These are phyloP conservation scores for Myriangium duriaei DNA, from an alignment of 2,329 filamentous ascomycete species.

Conservation along the genomic window DNA sequence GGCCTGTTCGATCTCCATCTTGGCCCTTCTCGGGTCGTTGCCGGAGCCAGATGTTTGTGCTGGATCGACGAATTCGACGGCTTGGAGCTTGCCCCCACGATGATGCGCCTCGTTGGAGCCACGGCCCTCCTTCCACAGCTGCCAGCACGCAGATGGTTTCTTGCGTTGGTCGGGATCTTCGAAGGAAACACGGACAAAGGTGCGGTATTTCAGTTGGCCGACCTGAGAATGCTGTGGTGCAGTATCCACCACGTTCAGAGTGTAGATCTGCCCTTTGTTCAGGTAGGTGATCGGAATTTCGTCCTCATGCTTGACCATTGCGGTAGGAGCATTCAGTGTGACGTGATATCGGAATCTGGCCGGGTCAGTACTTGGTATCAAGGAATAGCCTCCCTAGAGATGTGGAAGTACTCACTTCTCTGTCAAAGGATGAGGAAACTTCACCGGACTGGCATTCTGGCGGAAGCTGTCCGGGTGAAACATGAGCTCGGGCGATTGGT, in stretches of 20 bases:
- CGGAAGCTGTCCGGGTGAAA: slow-evolving; percentile 40
- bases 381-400: background rate
- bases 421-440: slow-evolving; percentile 26
- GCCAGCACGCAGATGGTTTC: slow-evolving; percentile 74
- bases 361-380: slow-evolving; percentile 17
- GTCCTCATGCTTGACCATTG: slow-evolving; percentile 81
- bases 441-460: slow-evolving; percentile 32
- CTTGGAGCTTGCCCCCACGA: slow-evolving; percentile 79
- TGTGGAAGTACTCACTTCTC: slow-evolving; percentile 32
- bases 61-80: slow-evolving; percentile 80
- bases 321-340: slow-evolving; percentile 83
- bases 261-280: slow-evolving; percentile 94
- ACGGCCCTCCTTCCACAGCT: slow-evolving; percentile 88
- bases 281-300: slow-evolving; percentile 97
- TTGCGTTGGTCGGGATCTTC: slow-evolving; percentile 89
- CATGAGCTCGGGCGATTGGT: slow-evolving; percentile 46
- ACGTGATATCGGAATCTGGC: slow-evolving; percentile 73
- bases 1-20: slow-evolving; percentile 42
- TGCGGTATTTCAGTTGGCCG: slow-evolving; percentile 64
- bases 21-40: slow-evolving; percentile 30
- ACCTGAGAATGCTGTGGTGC: slow-evolving; percentile 45
- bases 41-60: slow-evolving; percentile 43
- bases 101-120: slow-evolving; percentile 95
- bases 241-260: slow-evolving; percentile 72
- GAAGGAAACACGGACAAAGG: slow-evolving; percentile 88